Evolutionary conservation across 805 yeast species (phyloP).

Genomic region (Ogataea neopini): DNA sequence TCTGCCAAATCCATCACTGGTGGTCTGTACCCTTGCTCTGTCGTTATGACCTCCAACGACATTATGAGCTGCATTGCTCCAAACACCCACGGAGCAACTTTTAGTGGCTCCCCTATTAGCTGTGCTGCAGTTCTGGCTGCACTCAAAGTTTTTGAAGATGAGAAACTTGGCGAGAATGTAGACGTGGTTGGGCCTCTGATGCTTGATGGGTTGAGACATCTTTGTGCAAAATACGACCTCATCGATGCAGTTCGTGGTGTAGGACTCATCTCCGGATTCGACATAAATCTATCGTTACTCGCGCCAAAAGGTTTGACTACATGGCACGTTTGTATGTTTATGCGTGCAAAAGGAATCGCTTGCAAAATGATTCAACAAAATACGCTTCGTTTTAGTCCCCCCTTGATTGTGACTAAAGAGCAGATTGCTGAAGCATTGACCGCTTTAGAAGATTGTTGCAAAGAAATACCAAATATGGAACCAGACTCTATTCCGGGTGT

Average conservation of each 20-base stretch:
- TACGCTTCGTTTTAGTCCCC: slow-evolving; percentile 27
- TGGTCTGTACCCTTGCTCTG: no score
- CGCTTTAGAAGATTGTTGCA: slow-evolving; percentile 23
- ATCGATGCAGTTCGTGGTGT: slow-evolving; percentile 27
- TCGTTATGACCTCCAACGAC: no score
- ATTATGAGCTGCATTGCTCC: slow-evolving; percentile 14
- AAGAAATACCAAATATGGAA: no score
- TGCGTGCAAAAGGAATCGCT: slow-evolving; percentile 30
- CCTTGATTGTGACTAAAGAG: slow-evolving; percentile 22
- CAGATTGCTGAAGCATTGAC: slow-evolving; percentile 20
- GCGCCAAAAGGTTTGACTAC: slow-evolving; percentile 15
- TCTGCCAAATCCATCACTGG: no score
- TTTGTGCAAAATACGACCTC: slow-evolving; percentile 15
- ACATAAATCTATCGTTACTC: slow-evolving; percentile 20
- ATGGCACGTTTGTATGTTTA: slow-evolving; percentile 31
- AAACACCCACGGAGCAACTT: slow-evolving; percentile 33
- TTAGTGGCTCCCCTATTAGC: slow-evolving; percentile 31
- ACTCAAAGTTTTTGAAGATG: slow-evolving; percentile 30
- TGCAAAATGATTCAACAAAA: slow-evolving; percentile 28
- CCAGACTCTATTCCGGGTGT: slow-evolving; percentile 28
- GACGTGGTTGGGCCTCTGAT: background rate
- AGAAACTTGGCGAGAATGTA: slow-evolving; percentile 17
- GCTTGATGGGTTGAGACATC: background rate
- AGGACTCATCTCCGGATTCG: slow-evolving; percentile 28
- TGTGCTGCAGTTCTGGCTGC: slow-evolving; percentile 31